Percentiles rank a stretch among this genome's conserved stretches.
These are phyloP conservation scores for Hypomyces perniciosus DNA, from an alignment of 2,329 filamentous ascomycete genomes.

Conservation along the genomic window DNA sequence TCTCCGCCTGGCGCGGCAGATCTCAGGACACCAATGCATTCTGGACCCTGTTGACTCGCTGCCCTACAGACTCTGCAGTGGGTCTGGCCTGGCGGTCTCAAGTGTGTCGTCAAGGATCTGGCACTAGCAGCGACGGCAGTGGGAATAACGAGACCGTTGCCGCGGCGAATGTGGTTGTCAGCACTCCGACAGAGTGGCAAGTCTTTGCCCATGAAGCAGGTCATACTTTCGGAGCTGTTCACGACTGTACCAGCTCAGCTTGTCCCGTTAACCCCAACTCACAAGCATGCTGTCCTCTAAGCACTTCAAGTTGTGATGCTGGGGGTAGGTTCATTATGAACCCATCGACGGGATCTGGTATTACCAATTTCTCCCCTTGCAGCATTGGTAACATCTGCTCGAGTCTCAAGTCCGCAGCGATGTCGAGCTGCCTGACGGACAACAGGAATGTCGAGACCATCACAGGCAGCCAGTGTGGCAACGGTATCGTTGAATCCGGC, in stretches of 20 bases:
- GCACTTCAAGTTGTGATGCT: conserved; percentile 62
- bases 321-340: conserved; percentile 89
- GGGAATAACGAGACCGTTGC: conserved; percentile 65
- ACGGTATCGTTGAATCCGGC: conserved; percentile 90
- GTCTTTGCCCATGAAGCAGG: conserved; percentile 92
- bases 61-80: conserved; percentile 76
- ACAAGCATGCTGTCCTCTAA: conserved; percentile 74
- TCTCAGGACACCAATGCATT: conserved; percentile 78
- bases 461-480: conserved; percentile 81
- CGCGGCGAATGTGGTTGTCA: conserved; percentile 83
- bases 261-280: conserved; percentile 56
- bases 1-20: conserved; percentile 81
- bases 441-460: conserved; percentile 81
- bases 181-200: conserved; percentile 83
- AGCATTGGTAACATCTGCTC: conserved; percentile 91
- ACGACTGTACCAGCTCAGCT: conserved; percentile 72
- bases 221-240: conserved; percentile 92
- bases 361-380: conserved; percentile 80
- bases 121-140: conserved; percentile 42
- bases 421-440: conserved; percentile 70
- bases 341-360: conserved; percentile 68
- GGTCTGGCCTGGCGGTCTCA: conserved; percentile 91
- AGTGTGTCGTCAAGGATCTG: conserved; percentile 61
- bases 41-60: conserved; percentile 84
- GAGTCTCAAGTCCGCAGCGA: conserved; percentile 72